phyloP scores from a whole-genome alignment of 2,329 filamentous ascomycete genomes.

The Teratosphaeria nubilosa region DNA sequence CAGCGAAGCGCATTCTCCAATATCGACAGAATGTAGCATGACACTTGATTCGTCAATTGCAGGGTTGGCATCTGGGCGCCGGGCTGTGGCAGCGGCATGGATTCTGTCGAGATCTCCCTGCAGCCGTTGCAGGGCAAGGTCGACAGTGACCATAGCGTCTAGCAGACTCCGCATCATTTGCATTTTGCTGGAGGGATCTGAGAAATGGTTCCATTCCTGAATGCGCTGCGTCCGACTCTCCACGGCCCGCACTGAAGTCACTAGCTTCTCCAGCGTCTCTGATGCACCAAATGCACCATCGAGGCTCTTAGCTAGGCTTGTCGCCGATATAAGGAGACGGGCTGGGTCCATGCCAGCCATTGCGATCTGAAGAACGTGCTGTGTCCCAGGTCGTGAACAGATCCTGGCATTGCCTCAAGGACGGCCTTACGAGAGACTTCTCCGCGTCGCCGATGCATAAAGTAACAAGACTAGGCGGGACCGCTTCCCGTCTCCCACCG shows the following conservation, averaged over 20 bases:
- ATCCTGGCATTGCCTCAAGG: background rate
- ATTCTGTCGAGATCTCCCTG: slow-evolving; percentile 4
- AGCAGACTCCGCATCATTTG: slow-evolving; percentile 6
- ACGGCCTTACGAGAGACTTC: no score
- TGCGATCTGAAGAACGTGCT: background rate
- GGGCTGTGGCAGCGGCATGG: background rate
- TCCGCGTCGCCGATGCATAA: no score
- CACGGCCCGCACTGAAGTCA: background rate
- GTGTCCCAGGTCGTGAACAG: background rate
- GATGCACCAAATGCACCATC: background rate
- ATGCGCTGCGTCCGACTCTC: slow-evolving; percentile 5
- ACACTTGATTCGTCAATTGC: slow-evolving; percentile 4
- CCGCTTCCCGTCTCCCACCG: background rate
- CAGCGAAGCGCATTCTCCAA: slow-evolving; percentile 8
- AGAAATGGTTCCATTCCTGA: slow-evolving; percentile 12
- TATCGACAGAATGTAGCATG: slow-evolving; percentile 6
- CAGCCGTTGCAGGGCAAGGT: slow-evolving; percentile 7
- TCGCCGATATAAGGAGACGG: background rate
- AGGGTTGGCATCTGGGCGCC: background rate
- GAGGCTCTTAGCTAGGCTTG: background rate
- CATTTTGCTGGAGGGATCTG: slow-evolving; percentile 4
- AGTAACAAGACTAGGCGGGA: no score
- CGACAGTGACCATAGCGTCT: slow-evolving; percentile 8
- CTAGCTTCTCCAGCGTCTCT: background rate
- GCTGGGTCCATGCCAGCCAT: background rate